Percentiles rank a stretch among this genome's conserved stretches.
Conservation (phyloP, 1,139 yeast species). For the Pichia cactophila region DNA sequence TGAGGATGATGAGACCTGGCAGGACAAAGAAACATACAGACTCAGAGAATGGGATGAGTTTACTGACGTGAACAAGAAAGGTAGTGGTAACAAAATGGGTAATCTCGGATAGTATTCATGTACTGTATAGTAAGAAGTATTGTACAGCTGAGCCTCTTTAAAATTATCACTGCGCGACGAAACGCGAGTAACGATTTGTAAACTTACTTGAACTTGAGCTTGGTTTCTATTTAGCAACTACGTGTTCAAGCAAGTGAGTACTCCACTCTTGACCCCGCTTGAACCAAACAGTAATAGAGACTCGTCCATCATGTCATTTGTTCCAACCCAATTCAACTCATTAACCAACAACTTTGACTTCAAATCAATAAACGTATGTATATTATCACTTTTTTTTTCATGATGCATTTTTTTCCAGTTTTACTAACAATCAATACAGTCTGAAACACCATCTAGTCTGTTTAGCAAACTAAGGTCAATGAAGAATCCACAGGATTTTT, state of each 20-base stretch:
- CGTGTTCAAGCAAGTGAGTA: no score
- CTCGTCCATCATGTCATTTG: constrained; percentile 22
- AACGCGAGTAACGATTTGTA: no score
- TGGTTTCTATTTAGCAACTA: no score
- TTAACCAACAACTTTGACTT: constrained; percentile 27
- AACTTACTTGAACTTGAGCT: no score
- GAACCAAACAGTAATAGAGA: no score
- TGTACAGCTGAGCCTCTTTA: not conserved
- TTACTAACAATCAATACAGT: constrained; percentile 12
- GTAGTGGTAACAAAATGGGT: constrained; percentile 76
- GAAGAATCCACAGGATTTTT: constrained; percentile 52
- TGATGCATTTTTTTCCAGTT: not conserved
- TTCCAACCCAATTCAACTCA: constrained; percentile 29
- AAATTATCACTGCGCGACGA: no score
- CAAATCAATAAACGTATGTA: constrained; percentile 26
- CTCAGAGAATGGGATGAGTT: constrained; percentile 90
- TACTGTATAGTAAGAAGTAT: not conserved
- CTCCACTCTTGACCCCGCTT: no score
- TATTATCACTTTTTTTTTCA: not conserved
- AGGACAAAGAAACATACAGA: constrained; percentile 50
- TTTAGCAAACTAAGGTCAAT: constrained; percentile 40
- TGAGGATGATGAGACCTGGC: constrained; percentile 41
- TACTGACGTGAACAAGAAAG: constrained; percentile 77
- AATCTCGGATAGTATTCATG: constrained; percentile 51
- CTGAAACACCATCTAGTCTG: constrained; percentile 28